Base-by-base conservation (phyloP, 2,329 filamentous ascomycete genomes). In the Penicillium sp. region DNA sequence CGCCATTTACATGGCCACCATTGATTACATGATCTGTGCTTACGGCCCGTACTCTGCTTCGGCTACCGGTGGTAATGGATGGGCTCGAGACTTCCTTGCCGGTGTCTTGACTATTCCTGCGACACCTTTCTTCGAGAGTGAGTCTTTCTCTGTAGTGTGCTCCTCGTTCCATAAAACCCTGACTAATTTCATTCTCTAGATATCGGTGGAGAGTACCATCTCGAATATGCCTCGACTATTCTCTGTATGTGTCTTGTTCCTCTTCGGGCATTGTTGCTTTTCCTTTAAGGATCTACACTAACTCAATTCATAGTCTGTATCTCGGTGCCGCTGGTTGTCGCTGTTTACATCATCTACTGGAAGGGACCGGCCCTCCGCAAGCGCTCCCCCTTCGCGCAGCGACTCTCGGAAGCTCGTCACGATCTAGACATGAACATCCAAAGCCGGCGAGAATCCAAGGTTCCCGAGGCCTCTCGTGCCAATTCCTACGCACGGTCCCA, bases 271-370 rank as follows among this genome's bases (percentile, higher is more conserved):
- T 14, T 42, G 19, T 34, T 24, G 7, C 6, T 8, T 10, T 29
- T 23, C 19, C 11, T 7, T 5, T 18, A 1, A n/a, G 6, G 18
- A 5, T 14, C 26, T 26, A 39, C 13, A 39, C 19, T 51, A 37
- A 55, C 33, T 16, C n/a, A 42, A 24, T 19, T 29, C 44, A 10
- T 48, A 70, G 72, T 83, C 64, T 80, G 76, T 60, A 84, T 89
- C 48, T 81, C 87, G 0, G 77, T 85, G 46, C 60, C 87, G 1
- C 78, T 90, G 1, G 85, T 88, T 6, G 61, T 81, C 16, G 83
- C 85, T 0, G 84, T 89, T 5, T 88, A 88, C 56, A 75, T 84
- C 43, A 86, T 89, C 57, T 89, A 89, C 75, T 86, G 79, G 77
- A 82, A 83, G 51, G 87, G 87, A 0, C 85, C 85, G 0, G 58